Evolutionary conservation across 2,329 filamentous ascomycete species (phyloP).

Genomic region (Alternaria burnsii): DNA sequence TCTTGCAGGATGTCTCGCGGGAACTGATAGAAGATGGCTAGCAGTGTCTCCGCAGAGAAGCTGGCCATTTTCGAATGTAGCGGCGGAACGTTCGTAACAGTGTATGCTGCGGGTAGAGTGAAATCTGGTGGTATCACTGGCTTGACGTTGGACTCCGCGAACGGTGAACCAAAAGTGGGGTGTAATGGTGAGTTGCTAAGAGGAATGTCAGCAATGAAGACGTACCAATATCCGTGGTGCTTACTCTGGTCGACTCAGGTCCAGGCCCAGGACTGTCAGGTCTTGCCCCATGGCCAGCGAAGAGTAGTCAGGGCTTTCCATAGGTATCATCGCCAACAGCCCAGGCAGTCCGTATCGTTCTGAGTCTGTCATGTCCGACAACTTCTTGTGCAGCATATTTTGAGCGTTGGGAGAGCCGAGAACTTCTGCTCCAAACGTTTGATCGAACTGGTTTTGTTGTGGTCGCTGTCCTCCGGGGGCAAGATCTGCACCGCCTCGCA

Average conservation of each 20-base stretch:
- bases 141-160: constrained; percentile 65
- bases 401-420: constrained; percentile 46
- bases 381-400: constrained; percentile 52
- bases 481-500: constrained; percentile 31
- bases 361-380: constrained; percentile 66
- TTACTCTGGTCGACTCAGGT: constrained; percentile 69
- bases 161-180: constrained; percentile 70
- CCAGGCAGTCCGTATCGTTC: constrained; percentile 69
- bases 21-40: constrained; percentile 75
- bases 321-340: constrained; percentile 65
- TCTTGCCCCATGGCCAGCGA: constrained; percentile 69
- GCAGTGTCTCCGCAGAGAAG: constrained; percentile 71
- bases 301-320: constrained; percentile 61
- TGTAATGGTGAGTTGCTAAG: constrained; percentile 63
- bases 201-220: constrained; percentile 25
- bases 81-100: constrained; percentile 71
- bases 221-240: constrained; percentile 24
- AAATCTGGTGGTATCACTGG: constrained; percentile 69
- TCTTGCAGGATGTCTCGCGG: constrained; percentile 72
- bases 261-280: constrained; percentile 69
- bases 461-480: constrained; percentile 39
- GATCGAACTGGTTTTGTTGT: constrained; percentile 45
- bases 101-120: constrained; percentile 69
- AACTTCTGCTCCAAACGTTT: constrained; percentile 40
- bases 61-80: constrained; percentile 66